Evolutionary conservation across 768 basidiomycete species (phyloP), one percentile per base, ranked within the genome.

Genomic region (Xerocomellus dryophilus): DNA sequence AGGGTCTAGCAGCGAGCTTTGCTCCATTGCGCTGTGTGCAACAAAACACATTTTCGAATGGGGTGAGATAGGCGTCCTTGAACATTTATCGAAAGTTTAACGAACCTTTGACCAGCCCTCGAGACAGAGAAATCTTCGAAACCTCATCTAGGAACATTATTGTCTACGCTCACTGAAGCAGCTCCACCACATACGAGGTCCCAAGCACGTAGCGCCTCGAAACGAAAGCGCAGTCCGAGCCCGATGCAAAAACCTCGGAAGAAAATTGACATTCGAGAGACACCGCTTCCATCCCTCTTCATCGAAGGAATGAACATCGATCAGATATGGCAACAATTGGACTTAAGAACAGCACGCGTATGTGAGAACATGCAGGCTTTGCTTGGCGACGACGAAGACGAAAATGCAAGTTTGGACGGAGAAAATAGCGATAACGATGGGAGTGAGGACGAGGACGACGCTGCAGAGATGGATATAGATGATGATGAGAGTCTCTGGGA

Each of bases 321-420:
- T 52, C 94, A 96, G 68, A 76, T 98, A 25, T 99, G 96, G 96
- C 86, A 86, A 38, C 96, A 99, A 73, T 70, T 98, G 50, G 96
- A 98, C 65, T 75, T 99, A 50, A 77, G 91, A 41, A 76, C 85
- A 15, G 80, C 83, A 56, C 80, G 78, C 42, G 74, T 98, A 21
- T 88, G 86, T 56, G 79, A 81, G 39, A 79, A 88, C 46, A 72
- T 96, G 39, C 80, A 88, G 44, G 78, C 84, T 35, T 73, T 93
- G 18, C 83, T 84, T 50, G 83, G 79, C 25, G 77, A 76, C 8
- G 70, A 62, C n/a, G 74, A 72, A 15, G 67, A 20, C 29, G 38
- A 35, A 43, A 35, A 68, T 2, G 61, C 58, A 42, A 60, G 64
- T 34, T 49, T 5, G 34, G 67, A 51, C 27, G 53, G n/a, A n/a